Percentiles rank a stretch among this genome's conserved stretches.
phyloP scores from a whole-genome alignment of 345 rosid species.

The Turritis glabra region DNA sequence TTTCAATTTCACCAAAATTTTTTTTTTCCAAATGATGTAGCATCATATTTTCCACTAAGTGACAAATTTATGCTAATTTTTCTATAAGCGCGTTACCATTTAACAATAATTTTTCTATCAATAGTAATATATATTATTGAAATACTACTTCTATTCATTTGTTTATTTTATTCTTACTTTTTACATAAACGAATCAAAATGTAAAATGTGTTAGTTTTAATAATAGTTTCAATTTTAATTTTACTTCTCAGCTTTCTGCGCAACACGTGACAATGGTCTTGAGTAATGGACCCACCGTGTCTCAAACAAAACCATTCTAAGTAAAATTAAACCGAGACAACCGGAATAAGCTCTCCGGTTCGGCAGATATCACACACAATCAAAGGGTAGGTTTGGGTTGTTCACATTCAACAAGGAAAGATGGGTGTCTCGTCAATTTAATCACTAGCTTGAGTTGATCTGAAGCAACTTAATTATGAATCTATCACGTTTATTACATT shows the following conservation, averaged over 20 bases:
- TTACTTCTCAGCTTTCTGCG: constrained; percentile 14
- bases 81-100: too few species aligned
- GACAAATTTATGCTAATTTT: too few species aligned
- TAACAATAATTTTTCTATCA: too few species aligned
- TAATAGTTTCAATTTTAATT: too few species aligned
- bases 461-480: constrained; percentile 27
- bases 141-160: too few species aligned
- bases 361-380: constrained; percentile 35
- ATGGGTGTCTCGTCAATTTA: constrained; percentile 33
- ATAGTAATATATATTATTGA: too few species aligned
- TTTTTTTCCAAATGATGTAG: too few species aligned
- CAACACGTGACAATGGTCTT: neutral
- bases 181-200: too few species aligned
- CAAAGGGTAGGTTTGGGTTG: constrained; percentile 30
- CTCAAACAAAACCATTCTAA: neutral
- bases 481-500: constrained; percentile 11
- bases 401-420: constrained; percentile 8
- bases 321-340: neutral
- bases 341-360: constrained; percentile 16
- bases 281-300: constrained; percentile 25
- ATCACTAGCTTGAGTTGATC: constrained; percentile 31
- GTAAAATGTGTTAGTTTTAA: too few species aligned
- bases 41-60: too few species aligned
- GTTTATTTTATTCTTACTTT: too few species aligned
- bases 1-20: too few species aligned